Percentiles rank a stretch among this genome's conserved stretches.
Evolutionary conservation across 208 protist genomes (phyloP).

Genomic region (Leishmania lainsoni): DNA sequence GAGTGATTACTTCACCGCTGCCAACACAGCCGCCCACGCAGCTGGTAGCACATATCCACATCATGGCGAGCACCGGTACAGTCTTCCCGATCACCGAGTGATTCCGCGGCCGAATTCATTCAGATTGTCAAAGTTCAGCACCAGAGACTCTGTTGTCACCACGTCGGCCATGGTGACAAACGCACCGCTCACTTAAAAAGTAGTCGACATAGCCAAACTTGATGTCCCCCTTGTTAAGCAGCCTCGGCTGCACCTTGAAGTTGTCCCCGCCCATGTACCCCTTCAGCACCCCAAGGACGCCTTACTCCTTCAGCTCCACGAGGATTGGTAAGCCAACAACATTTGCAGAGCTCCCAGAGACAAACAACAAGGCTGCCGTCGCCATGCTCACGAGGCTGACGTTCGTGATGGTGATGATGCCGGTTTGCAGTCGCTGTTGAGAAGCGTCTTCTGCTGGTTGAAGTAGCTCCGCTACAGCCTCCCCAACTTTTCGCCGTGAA

Average conservation of each 20-base stretch:
- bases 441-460: constrained; percentile 79
- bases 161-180: constrained; percentile 95
- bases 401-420: constrained; percentile 94
- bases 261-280: constrained; percentile 93
- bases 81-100: constrained; percentile 96
- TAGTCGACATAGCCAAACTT: constrained; percentile 79
- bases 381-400: constrained; percentile 91
- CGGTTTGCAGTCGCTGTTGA: constrained; percentile 77
- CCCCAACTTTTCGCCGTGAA: constrained; percentile 87
- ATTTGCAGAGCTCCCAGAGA: constrained; percentile 72
- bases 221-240: constrained; percentile 63
- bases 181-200: constrained; percentile 97
- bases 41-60: constrained; percentile 76
- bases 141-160: constrained; percentile 80
- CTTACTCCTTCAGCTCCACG: constrained; percentile 84
- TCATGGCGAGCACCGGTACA: constrained; percentile 91
- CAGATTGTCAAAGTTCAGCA: constrained; percentile 80
- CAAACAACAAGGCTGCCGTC: constrained; percentile 86
- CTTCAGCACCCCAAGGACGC: constrained; percentile 90
- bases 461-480: constrained; percentile 91
- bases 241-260: constrained; percentile 81
- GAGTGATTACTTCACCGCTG: constrained; percentile 83
- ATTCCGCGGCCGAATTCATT: constrained; percentile 96
- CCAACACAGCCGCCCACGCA: constrained; percentile 45
- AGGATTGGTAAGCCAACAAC: constrained; percentile 83